phyloP scores from a whole-genome alignment of 179 eudicot genomes.

The Carnegiea gigantea region DNA sequence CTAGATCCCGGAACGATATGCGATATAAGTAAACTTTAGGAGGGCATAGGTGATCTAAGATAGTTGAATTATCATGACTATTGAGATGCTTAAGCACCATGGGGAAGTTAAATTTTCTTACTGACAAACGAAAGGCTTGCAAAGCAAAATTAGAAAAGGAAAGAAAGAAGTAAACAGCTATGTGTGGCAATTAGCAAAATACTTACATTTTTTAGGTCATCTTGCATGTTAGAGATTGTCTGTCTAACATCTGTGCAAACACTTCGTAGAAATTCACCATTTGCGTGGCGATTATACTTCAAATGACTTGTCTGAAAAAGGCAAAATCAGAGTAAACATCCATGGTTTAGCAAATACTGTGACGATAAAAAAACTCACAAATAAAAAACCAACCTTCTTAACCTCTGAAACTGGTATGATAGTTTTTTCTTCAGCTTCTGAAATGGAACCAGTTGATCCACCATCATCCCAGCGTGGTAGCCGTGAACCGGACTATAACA shows the following conservation, averaged over 20 bases:
- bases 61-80: neutral
- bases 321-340: neutral
- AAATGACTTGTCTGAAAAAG: conserved; percentile 24
- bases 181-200: too few relatives aligned
- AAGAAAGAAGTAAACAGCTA: too few relatives aligned
- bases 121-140: too few relatives aligned
- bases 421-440: conserved; percentile 81
- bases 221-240: conserved; percentile 55
- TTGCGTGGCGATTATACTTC: conserved; percentile 30
- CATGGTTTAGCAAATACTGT: neutral
- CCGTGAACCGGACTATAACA: conserved; percentile 40
- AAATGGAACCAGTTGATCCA: conserved; percentile 42
- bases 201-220: too few relatives aligned
- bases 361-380: neutral
- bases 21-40: neutral
- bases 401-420: conserved; percentile 60
- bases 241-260: conserved; percentile 59
- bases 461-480: conserved; percentile 55
- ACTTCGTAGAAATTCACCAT: conserved; percentile 54
- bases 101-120: too few relatives aligned
- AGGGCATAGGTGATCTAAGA: neutral
- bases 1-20: neutral
- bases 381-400: conserved; percentile 36
- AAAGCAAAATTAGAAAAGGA: too few relatives aligned
- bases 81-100: too few relatives aligned